A percentile compares a stretch with the other conserved stretches of the same genome.
Evolutionary conservation across 1,284 basidiomycete genomes (phyloP).

Genomic region (Pseudozyma tsukubaensis): DNA sequence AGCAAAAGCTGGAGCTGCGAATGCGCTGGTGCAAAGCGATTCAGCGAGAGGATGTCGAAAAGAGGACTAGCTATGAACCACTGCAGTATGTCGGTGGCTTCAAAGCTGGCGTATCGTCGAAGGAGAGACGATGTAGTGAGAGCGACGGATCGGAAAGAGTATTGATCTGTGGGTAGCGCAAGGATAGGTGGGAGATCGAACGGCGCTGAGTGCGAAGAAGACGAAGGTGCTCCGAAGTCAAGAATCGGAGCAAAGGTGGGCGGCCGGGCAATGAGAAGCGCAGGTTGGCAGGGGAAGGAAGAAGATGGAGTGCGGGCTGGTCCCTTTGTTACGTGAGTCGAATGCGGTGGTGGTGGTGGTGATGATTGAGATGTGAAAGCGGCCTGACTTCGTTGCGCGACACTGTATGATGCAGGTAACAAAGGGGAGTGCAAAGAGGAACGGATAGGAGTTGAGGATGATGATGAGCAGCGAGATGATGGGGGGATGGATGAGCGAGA

Average conservation of each 20-base stretch:
- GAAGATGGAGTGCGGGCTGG: background rate
- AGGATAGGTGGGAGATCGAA: too few relatives aligned
- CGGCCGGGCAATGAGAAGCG: background rate
- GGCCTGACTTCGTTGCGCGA: background rate
- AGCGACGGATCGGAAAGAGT: too few relatives aligned
- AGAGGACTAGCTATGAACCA: too few relatives aligned
- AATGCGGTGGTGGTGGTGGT: background rate
- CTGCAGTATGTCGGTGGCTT: too few relatives aligned
- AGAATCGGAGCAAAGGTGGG: too few relatives aligned
- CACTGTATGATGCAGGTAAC: background rate
- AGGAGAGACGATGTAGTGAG: too few relatives aligned
- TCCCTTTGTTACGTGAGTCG: background rate
- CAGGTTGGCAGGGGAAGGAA: background rate
- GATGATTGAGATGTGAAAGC: background rate
- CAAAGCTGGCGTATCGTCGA: too few relatives aligned
- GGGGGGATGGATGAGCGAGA: constrained; percentile 7
- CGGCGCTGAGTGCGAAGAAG: too few relatives aligned
- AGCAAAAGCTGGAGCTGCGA: background rate
- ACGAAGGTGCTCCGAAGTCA: too few relatives aligned
- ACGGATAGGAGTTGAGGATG: background rate
- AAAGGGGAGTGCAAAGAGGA: background rate
- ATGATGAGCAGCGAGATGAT: constrained; percentile 1
- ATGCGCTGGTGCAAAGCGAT: background rate
- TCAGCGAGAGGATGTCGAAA: too few relatives aligned
- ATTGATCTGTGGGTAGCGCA: too few relatives aligned